Evolutionary conservation across 768 basidiomycete genomes (phyloP).

Genomic region (Dentipellis fragilis): DNA sequence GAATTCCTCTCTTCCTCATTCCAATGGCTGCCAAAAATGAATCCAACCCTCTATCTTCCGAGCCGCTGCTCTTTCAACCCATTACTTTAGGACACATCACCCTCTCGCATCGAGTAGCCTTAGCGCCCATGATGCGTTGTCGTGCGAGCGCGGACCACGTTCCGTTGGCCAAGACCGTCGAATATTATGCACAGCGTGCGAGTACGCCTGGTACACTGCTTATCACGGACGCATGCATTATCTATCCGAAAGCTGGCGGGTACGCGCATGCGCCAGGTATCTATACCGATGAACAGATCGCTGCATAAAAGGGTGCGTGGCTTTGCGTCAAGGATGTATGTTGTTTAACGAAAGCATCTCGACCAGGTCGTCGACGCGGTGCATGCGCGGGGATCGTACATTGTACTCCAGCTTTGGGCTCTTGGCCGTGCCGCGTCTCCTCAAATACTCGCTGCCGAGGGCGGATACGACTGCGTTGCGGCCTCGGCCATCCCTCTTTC

Average conservation of each 20-base stretch:
- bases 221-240: conserved; percentile 26
- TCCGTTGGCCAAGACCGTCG: conserved; percentile 4
- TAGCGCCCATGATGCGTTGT: conserved; percentile 16
- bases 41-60: no score
- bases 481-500: neutral
- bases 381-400: conserved; percentile 24
- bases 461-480: neutral
- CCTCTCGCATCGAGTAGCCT: conserved; percentile 14
- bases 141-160: conserved; percentile 9
- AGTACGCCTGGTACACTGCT: conserved; percentile 6
- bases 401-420: conserved; percentile 29
- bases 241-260: conserved; percentile 17
- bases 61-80: conserved; percentile 13
- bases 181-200: conserved; percentile 7
- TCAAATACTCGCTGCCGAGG: conserved; percentile 1
- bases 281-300: neutral
- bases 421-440: conserved; percentile 20
- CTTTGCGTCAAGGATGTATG: no score
- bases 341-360: neutral
- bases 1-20: no score
- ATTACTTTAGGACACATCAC: conserved; percentile 9
- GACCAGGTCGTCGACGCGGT: conserved; percentile 22
- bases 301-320: neutral
- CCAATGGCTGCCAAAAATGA: no score
- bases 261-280: conserved; percentile 23